Evolutionary conservation across 306 rosid genomes (phyloP).

Genomic region (Elaeagnus macrophylla): DNA sequence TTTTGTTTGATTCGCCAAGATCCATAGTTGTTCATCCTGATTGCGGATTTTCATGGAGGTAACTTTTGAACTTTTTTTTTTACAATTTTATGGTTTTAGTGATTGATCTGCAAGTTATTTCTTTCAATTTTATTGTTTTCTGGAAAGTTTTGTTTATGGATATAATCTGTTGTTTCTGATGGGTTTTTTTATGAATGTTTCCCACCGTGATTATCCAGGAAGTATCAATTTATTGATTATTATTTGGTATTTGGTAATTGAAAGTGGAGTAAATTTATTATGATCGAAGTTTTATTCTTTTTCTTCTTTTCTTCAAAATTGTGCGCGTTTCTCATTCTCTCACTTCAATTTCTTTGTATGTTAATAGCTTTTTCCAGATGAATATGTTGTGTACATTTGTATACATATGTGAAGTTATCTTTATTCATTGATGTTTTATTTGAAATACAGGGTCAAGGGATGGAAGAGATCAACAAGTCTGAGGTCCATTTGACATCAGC

Average conservation of each 20-base stretch:
- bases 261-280: too few species aligned
- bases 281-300: too few species aligned
- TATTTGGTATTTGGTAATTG: too few species aligned
- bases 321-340: too few species aligned
- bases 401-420: not conserved
- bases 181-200: too few species aligned
- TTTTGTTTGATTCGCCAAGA: not conserved
- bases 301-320: too few species aligned
- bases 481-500: conserved; percentile 87
- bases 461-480: conserved; percentile 45
- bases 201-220: too few species aligned
- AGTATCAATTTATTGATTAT: too few species aligned
- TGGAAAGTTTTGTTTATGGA: not conserved
- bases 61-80: not conserved
- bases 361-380: not conserved
- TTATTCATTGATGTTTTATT: conserved; percentile 3
- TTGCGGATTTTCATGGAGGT: conserved; percentile 23
- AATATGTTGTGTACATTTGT: not conserved
- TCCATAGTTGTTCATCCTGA: not conserved
- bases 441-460: conserved; percentile 36
- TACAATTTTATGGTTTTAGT: not conserved
- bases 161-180: too few species aligned
- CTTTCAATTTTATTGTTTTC: not conserved
- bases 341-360: too few species aligned
- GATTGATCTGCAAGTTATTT: not conserved